phyloP scores from a whole-genome alignment of 202 grass and related monocot genomes.

The Zoysia matrella region DNA sequence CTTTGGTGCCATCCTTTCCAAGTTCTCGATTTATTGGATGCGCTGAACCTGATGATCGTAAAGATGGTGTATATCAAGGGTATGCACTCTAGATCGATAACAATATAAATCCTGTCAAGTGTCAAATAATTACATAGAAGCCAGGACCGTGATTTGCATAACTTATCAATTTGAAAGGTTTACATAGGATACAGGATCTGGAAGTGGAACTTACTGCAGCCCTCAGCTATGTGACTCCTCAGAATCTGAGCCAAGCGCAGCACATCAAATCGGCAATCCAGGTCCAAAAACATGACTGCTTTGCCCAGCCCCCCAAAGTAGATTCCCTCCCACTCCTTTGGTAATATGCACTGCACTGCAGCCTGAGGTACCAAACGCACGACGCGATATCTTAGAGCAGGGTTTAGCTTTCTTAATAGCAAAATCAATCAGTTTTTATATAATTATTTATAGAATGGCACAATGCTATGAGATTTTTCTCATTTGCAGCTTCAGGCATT shows the following conservation, averaged over 20 bases:
- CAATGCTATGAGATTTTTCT: neutral
- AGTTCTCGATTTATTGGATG: conserved; percentile 40
- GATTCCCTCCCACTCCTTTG: conserved; percentile 76
- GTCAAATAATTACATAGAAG: neutral
- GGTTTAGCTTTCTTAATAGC: neutral
- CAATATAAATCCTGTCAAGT: neutral
- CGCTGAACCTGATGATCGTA: conserved; percentile 44
- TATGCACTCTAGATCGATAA: conserved; percentile 9
- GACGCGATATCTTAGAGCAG: neutral
- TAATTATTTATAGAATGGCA: neutral
- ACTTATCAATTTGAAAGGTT: neutral
- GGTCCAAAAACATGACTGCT: conserved; percentile 72
- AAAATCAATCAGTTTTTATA: neutral
- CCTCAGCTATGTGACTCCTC: conserved; percentile 53
- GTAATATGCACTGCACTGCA: conserved; percentile 82
- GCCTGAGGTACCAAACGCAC: conserved; percentile 49
- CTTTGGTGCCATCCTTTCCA: conserved; percentile 37
- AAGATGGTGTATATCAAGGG: conserved; percentile 21
- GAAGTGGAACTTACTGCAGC: conserved; percentile 41
- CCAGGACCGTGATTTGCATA: neutral
- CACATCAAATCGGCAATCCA: conserved; percentile 92
- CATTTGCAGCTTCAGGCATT: conserved; percentile 10
- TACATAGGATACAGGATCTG: neutral
- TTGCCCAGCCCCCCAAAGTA: conserved; percentile 78
- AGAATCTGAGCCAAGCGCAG: conserved; percentile 70